Evolutionary conservation across 2,329 filamentous ascomycete species (phyloP).

Genomic region (Botrytis medusae): DNA sequence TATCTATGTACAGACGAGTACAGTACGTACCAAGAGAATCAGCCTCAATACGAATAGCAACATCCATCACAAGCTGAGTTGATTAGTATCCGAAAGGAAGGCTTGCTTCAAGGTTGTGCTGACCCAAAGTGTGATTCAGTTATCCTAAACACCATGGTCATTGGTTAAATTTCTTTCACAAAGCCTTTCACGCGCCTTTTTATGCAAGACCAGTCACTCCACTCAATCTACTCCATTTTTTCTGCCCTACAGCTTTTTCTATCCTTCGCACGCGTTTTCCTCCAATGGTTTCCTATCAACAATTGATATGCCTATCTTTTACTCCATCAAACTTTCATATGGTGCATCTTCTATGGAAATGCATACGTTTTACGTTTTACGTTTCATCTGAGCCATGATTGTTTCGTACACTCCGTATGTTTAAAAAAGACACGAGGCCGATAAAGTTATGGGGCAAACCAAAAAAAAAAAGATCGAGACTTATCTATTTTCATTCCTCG

Average conservation of each 20-base stretch:
- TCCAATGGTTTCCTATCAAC: slow-evolving; percentile 1
- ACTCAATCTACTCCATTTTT: slow-evolving; percentile 9
- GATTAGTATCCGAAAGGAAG: slow-evolving; percentile 1
- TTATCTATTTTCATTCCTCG: background rate
- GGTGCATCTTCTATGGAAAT: background rate
- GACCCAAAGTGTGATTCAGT: slow-evolving; percentile 16
- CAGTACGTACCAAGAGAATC: background rate
- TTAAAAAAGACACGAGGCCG: slow-evolving; percentile 13
- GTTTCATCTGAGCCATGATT: slow-evolving; percentile 10
- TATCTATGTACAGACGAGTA: background rate
- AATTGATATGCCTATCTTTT: background rate
- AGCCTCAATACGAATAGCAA: slow-evolving; percentile 30
- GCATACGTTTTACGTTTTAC: background rate
- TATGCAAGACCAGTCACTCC: slow-evolving; percentile 20
- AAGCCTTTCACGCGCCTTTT: slow-evolving; percentile 14
- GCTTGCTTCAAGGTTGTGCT: slow-evolving; percentile 11
- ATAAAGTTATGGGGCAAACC: slow-evolving; percentile 3
- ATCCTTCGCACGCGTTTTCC: background rate
- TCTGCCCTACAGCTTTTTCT: background rate
- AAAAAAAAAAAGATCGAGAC: background rate
- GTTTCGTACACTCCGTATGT: slow-evolving; percentile 7
- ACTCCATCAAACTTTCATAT: background rate
- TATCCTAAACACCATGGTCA: background rate
- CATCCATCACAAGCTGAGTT: slow-evolving; percentile 17
- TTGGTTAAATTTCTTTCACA: slow-evolving; percentile 1